These are phyloP conservation scores for Prunus persica DNA, from an alignment of 306 rosid species.

Conservation along the genomic window DNA sequence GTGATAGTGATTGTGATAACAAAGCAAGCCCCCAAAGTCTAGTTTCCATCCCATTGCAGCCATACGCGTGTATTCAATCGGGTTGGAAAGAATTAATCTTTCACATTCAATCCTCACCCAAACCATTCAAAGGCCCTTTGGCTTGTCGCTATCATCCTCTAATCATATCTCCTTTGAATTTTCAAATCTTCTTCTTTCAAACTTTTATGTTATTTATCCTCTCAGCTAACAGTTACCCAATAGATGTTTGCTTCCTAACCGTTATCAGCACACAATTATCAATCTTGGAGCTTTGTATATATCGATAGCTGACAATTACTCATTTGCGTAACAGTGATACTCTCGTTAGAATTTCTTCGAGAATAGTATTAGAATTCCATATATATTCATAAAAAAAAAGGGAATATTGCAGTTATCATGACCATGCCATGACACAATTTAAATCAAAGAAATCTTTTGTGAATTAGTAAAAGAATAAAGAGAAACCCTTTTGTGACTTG, in stretches of 20 bases:
- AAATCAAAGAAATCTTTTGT: not conserved
- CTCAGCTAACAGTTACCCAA: not conserved
- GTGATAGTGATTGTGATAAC: constrained; percentile 43
- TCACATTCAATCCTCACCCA: constrained; percentile 16
- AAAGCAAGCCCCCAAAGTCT: constrained; percentile 15
- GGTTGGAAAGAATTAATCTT: constrained; percentile 25
- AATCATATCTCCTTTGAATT: constrained; percentile 13
- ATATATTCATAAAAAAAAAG: not conserved
- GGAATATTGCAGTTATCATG: not conserved
- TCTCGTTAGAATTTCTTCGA: not conserved
- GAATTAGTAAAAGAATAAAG: not conserved
- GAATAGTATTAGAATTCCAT: not conserved
- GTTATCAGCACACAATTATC: not conserved
- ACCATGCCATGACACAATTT: not conserved
- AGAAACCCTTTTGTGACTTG: not conserved
- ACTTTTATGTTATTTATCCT: not conserved
- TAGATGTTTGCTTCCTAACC: not conserved
- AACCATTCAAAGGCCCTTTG: constrained; percentile 10
- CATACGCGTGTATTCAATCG: constrained; percentile 32
- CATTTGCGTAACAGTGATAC: not conserved
- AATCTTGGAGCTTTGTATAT: not conserved
- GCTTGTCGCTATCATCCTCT: constrained; percentile 13
- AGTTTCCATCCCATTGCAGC: constrained; percentile 12
- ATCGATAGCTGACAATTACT: not conserved
- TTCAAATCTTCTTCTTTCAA: constrained; percentile 7